Base-by-base conservation (phyloP, 2,329 filamentous ascomycete genomes). In the Microdochium bolleyi region DNA sequence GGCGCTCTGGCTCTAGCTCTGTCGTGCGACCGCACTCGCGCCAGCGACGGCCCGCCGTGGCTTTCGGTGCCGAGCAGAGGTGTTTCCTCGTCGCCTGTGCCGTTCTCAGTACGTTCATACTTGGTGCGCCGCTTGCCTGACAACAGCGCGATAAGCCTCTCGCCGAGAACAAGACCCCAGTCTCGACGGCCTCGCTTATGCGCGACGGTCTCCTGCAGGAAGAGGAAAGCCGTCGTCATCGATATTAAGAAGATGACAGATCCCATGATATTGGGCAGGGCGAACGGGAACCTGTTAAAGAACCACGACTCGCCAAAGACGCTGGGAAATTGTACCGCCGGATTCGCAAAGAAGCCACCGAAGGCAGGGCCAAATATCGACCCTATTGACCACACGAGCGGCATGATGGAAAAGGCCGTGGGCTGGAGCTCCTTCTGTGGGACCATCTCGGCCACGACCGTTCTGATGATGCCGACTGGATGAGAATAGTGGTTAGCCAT, bases 401-500 rank as follows among this genome's bases (percentile, higher is more conserved):
- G 92, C 92, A 97, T 96, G 48, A 97, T 77, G 57, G 87, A 91
- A 68, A 97, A 97, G 0, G 94, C 94, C 51, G 84, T 77, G 0
- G 92, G 92, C 64, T 96, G 92, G 7, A 96, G 75, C 63, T 91
- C 87, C 66, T 81, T 90, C 67, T 94, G 84, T 0, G 90, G 88
- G 1, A 96, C 91, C 78, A 96, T 84, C 68, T 96, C 92, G 0
- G 92, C 92, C 2, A 96, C 91, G 73, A 94, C 90, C 16, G 90
- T 95, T 58, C 92, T 76, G 57, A 96, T 86, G 56, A 96, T 96
- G 1, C 94, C 88, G n/a, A 92, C 86, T 84, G 32, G n/a, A 48
- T 8, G 3, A 1, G 19, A 19, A 13, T 16, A 19, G 10, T 2
- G 49, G 67, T 54, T 69, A 60, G 51, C 44, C n/a, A 14, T 2